Evolutionary conservation across 78 protist species (phyloP), one percentile per base, ranked within the genome.

Genomic region (Dictyostelium brefeldianum): DNA sequence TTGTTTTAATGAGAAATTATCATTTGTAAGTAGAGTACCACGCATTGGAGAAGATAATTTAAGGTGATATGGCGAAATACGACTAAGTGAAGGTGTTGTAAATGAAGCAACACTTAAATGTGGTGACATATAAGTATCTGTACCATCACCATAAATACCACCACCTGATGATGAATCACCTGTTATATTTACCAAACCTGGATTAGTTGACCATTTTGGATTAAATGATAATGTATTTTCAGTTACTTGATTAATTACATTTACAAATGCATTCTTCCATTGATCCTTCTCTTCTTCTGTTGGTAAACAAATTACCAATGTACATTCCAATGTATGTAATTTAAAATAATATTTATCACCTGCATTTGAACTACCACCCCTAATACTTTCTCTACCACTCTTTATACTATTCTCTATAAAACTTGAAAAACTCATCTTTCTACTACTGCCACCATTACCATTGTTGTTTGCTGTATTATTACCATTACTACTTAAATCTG

Each of bases 121-220:
- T 0, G 70, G 22, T 25, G 70, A 29, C n/a, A 25, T 25, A 36
- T 36, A 36, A 36, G 43, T 36, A 36, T 36, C 43, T 62, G 70
- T 15, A 25, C 70, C 70, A 62, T 62, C 70, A 3, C 3, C 36
- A 62, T 31, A 25, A 31, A 31, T 43, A 67, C 75, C 31, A 29
- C 48, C 41, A 31, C 4, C 11, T 6, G 2, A 29, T 27, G 12
- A 4, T 5, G 15, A 15, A 31, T 67, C 48, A 51, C n/a, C 56
- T 14, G 10, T 12, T 14, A 3, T 4, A 71, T 53, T 10, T 0
- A 8, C 3, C 15, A 62, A 57, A 12, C 64, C 27, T 1, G 77
- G 62, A 29, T 85, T 85, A 9, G 48, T 85, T 57, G 92, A 85
- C 92, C 92, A 85, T 75, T 75, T 85, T 31, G 92, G 92, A 59